These are phyloP conservation scores for Clonostachys sp. DNA, from an alignment of 2,329 filamentous ascomycete genomes.

Conservation along the genomic window DNA sequence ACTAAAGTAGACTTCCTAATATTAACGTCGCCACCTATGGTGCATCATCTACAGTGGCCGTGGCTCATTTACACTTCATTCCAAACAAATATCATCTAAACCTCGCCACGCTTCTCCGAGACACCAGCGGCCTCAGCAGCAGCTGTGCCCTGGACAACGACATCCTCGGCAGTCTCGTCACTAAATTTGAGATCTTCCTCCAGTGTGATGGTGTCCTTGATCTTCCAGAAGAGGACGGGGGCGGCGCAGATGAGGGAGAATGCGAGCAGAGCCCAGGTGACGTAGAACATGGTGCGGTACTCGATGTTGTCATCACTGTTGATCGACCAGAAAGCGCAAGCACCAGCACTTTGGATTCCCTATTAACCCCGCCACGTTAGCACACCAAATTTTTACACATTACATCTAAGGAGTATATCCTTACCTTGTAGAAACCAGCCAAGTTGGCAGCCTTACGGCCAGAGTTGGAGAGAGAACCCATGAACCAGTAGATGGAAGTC, in stretches of 20 bases:
- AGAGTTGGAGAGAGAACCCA: slow-evolving; percentile 91
- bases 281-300: slow-evolving; percentile 68
- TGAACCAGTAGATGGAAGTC: slow-evolving; percentile 90
- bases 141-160: slow-evolving; percentile 28
- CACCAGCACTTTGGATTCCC: slow-evolving; percentile 76
- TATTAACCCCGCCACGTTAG: slow-evolving; percentile 20
- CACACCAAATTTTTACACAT: neutral
- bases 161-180: slow-evolving; percentile 75
- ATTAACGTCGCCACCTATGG: no score
- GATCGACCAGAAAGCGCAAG: slow-evolving; percentile 70
- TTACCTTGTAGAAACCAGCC: slow-evolving; percentile 76
- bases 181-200: slow-evolving; percentile 82
- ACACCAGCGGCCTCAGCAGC: neutral
- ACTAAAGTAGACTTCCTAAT: no score
- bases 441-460: slow-evolving; percentile 88
- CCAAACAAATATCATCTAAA: no score
- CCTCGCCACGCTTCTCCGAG: no score
- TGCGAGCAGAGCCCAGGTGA: slow-evolving; percentile 69
- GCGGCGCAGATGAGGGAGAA: slow-evolving; percentile 72
- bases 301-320: slow-evolving; percentile 53
- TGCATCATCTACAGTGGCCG: no score
- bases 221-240: slow-evolving; percentile 73
- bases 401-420: neutral
- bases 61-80: no score
- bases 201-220: slow-evolving; percentile 75